A percentile compares a stretch with the other conserved stretches of the same genome.
Conservation (phyloP, 305 asterid species). For the Solanum hybrid region DNA sequence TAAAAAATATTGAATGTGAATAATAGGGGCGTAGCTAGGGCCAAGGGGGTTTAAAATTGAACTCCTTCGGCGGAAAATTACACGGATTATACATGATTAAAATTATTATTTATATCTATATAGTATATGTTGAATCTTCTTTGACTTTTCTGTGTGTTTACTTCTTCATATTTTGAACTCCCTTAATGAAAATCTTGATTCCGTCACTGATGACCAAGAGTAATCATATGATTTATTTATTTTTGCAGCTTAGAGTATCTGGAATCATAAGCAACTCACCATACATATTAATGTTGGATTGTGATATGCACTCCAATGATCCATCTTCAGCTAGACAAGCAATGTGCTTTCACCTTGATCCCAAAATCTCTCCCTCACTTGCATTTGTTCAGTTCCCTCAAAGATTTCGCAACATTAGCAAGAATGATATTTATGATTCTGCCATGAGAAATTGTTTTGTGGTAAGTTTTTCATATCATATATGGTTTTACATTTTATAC, state of each 20-base stretch:
- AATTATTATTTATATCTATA: neutral
- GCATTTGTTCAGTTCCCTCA: conserved; percentile 73
- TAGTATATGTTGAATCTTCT: too few species aligned
- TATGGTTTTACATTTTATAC: neutral
- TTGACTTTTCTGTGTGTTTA: neutral
- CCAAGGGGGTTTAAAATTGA: neutral
- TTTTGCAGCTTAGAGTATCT: conserved; percentile 50
- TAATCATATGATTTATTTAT: neutral
- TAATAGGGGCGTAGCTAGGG: neutral
- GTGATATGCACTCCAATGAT: conserved; percentile 64
- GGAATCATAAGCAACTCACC: conserved; percentile 61
- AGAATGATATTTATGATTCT: conserved; percentile 47
- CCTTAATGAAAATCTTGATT: neutral
- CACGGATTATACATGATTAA: neutral
- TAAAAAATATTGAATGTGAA: neutral
- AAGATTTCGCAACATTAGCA: conserved; percentile 34
- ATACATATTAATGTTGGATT: conserved; percentile 48
- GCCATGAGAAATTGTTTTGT: conserved; percentile 26
- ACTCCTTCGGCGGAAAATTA: neutral
- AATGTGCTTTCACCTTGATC: conserved; percentile 66
- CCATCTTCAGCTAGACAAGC: conserved; percentile 63
- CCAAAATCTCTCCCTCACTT: conserved; percentile 27
- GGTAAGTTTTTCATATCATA: conserved; percentile 11
- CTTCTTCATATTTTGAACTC: neutral
- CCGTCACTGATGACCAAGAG: neutral